phyloP scores from a whole-genome alignment of 2,329 filamentous ascomycete species.

The Aspergillus quadrilineatus region DNA sequence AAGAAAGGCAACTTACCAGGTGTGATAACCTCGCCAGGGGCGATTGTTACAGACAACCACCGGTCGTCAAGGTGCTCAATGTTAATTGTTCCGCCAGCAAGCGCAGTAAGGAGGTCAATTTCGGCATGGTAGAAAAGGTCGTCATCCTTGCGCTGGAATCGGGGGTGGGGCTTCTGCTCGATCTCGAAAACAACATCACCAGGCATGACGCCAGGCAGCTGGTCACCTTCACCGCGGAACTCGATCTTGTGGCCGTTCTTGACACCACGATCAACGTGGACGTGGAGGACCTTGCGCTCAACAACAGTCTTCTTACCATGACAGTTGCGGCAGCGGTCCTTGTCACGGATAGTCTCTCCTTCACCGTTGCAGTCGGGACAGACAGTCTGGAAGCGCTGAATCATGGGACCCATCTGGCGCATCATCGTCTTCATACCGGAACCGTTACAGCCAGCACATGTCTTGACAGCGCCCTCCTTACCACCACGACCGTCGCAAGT shows the following conservation, averaged over 20 bases:
- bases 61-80: constrained; percentile 97
- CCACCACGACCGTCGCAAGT: constrained; percentile 93
- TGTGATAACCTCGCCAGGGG: constrained; percentile 90
- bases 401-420: constrained; percentile 99
- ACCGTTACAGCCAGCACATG: constrained; percentile 86
- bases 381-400: constrained; percentile 98
- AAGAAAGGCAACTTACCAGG: constrained; percentile 63
- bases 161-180: constrained; percentile 94
- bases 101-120: constrained; percentile 90
- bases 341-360: constrained; percentile 93
- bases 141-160: constrained; percentile 95
- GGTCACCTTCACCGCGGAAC: constrained; percentile 95
- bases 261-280: constrained; percentile 94
- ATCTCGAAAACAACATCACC: constrained; percentile 99
- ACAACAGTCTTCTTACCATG: constrained; percentile 96
- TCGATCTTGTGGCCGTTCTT: constrained; percentile 93
- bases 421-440: constrained; percentile 99
- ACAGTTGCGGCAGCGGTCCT: constrained; percentile 96
- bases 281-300: constrained; percentile 96
- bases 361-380: constrained; percentile 98
- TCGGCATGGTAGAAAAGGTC: constrained; percentile 94
- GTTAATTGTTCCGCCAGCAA: constrained; percentile 86
- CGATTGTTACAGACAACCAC: constrained; percentile 91
- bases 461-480: constrained; percentile 96
- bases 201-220: constrained; percentile 85